phyloP scores from a whole-genome alignment of 306 rosid species.

The Vigna nakashimae region DNA sequence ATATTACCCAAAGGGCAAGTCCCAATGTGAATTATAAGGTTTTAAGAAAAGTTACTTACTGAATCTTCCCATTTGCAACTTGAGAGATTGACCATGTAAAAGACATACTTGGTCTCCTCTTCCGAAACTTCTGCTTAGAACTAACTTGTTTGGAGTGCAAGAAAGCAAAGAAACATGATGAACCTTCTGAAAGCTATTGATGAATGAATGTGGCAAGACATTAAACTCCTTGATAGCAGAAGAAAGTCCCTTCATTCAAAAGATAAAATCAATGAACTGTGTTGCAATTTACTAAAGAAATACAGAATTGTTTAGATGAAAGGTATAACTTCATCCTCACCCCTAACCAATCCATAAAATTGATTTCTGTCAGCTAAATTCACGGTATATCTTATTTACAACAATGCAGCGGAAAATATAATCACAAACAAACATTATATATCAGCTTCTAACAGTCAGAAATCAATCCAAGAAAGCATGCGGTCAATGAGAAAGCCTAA shows the following conservation, averaged over 20 bases:
- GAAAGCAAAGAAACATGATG: conserved; percentile 46
- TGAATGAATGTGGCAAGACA: conserved; percentile 46
- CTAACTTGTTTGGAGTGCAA: conserved; percentile 40
- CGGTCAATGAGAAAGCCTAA: conserved; percentile 12
- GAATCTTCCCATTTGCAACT: conserved; percentile 50
- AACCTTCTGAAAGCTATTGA: conserved; percentile 46
- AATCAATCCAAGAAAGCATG: background rate
- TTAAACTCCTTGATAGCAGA: conserved; percentile 48
- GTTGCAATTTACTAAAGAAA: background rate
- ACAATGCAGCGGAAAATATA: background rate
- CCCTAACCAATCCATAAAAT: conserved; percentile 13
- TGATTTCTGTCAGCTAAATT: background rate
- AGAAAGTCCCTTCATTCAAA: conserved; percentile 55
- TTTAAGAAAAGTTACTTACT: conserved; percentile 55
- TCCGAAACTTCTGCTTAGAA: conserved; percentile 43
- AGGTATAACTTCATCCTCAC: conserved; percentile 13
- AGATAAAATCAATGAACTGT: conserved; percentile 37
- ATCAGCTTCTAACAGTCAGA: conserved; percentile 22
- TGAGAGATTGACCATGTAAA: conserved; percentile 41
- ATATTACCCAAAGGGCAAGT: conserved; percentile 21
- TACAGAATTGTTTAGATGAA: background rate
- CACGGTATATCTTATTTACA: background rate
- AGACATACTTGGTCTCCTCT: conserved; percentile 33
- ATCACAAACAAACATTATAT: background rate
- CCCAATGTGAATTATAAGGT: conserved; percentile 5